phyloP scores from a whole-genome alignment of 1,284 basidiomycete genomes.

The Malassezia brasiliensis region DNA sequence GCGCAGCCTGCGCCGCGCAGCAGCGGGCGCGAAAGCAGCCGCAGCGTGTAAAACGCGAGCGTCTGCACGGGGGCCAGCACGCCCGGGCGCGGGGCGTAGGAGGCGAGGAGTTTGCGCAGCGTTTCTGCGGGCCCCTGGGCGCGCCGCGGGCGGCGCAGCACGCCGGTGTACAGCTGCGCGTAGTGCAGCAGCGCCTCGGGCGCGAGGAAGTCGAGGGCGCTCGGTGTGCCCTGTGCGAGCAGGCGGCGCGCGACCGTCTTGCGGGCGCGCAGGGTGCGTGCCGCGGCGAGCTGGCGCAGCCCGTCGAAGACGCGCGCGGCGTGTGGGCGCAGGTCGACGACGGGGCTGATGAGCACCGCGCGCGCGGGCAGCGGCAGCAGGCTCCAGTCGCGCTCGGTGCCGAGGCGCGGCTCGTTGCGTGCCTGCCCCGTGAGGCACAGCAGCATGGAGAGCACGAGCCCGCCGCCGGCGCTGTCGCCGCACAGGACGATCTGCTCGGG shows the following conservation, averaged over 20 bases:
- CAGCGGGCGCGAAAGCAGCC: conserved; percentile 6
- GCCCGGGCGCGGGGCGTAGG: neutral
- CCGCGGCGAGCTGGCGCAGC: conserved; percentile 16
- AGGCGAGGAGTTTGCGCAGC: neutral
- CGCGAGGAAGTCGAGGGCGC: conserved; percentile 33
- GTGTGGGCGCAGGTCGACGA: conserved; percentile 40
- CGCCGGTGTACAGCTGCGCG: conserved; percentile 43
- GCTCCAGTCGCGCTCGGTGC: conserved; percentile 38
- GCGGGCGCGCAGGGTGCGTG: neutral
- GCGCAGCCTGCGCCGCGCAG: neutral
- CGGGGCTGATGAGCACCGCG: conserved; percentile 43
- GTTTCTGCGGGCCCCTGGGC: conserved; percentile 26
- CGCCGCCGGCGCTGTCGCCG: conserved; percentile 45
- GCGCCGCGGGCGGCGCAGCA: conserved; percentile 33
- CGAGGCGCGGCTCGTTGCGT: neutral
- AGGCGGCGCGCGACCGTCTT: neutral
- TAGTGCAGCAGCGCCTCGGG: conserved; percentile 43
- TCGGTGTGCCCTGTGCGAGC: neutral
- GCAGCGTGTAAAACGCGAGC: neutral
- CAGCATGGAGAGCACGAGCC: conserved; percentile 38
- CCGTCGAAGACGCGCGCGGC: conserved; percentile 25
- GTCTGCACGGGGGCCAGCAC: neutral
- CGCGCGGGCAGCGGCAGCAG: conserved; percentile 37
- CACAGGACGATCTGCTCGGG: conserved; percentile 34
- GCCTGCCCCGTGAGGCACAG: conserved; percentile 35